Conservation (phyloP, 2,329 filamentous ascomycete species). For the Colletotrichum sp. region DNA sequence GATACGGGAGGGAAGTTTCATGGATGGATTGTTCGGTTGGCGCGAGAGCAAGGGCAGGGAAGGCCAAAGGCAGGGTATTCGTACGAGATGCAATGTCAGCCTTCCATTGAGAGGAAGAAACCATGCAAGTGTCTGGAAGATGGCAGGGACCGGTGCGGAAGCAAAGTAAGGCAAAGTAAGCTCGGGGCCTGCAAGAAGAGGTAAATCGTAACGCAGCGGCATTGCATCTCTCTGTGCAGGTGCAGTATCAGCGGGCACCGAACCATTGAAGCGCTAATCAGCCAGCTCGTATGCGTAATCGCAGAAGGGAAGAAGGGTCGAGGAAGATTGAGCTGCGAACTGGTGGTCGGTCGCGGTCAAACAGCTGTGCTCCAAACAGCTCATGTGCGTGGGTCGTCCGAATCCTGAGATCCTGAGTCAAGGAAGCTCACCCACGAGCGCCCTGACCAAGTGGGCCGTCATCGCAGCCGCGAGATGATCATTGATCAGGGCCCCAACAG, state of each 20-base stretch:
- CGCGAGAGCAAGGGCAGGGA: background rate
- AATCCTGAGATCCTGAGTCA: background rate
- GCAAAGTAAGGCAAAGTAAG: background rate
- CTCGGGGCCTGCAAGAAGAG: background rate
- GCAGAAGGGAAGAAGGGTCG: background rate
- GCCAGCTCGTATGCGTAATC: background rate
- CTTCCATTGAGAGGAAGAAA: background rate
- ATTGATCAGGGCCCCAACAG: background rate
- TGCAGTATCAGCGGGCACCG: background rate
- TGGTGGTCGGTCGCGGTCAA: background rate
- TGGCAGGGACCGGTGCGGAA: background rate
- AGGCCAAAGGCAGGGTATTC: background rate
- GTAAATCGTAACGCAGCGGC: background rate
- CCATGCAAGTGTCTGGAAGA: background rate
- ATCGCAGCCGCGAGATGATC: constrained; percentile 8
- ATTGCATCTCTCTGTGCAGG: background rate
- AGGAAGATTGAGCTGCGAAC: background rate
- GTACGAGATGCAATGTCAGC: background rate
- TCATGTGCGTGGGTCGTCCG: background rate
- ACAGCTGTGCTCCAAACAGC: background rate
- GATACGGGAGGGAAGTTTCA: constrained; percentile 7
- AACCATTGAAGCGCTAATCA: background rate
- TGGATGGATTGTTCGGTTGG: background rate
- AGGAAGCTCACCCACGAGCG: background rate
- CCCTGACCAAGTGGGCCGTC: background rate